These are phyloP conservation scores for Prunus mongolica DNA, from an alignment of 306 rosid species.

Conservation along the genomic window DNA sequence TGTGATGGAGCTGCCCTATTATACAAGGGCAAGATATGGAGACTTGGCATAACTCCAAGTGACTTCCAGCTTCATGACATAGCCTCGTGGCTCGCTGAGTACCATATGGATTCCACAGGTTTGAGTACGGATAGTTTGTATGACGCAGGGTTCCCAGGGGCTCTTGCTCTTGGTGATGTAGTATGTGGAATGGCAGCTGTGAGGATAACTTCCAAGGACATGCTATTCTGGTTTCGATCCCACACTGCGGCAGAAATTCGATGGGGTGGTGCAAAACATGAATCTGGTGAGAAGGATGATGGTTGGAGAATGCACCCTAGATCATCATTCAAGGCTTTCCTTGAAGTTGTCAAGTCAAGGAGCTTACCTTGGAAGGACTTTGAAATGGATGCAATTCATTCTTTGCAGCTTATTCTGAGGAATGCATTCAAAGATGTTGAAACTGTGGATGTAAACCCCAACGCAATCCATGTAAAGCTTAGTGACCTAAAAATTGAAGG, in stretches of 20 bases:
- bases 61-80: constrained; percentile 74
- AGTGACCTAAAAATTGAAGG: constrained; percentile 75
- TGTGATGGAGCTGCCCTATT: constrained; percentile 91
- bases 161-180: constrained; percentile 58
- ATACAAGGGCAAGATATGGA: constrained; percentile 69
- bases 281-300: constrained; percentile 70
- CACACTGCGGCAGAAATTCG: constrained; percentile 81
- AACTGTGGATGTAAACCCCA: constrained; percentile 27
- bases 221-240: constrained; percentile 87
- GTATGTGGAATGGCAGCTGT: constrained; percentile 97
- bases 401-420: constrained; percentile 91
- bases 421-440: constrained; percentile 64
- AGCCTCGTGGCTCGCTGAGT: constrained; percentile 60
- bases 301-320: constrained; percentile 90
- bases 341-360: constrained; percentile 78
- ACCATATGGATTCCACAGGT: constrained; percentile 90
- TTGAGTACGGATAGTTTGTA: constrained; percentile 91
- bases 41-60: constrained; percentile 68
- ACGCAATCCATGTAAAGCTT: constrained; percentile 49
- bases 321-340: constrained; percentile 96
- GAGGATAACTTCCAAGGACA: constrained; percentile 64
- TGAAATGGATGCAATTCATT: constrained; percentile 98
- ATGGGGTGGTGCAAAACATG: constrained; percentile 99
- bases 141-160: constrained; percentile 86
- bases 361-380: constrained; percentile 90